Evolutionary conservation across 371 early-diverging fungal genomes (phyloP).

Genomic region (Parasitella parasitica): DNA sequence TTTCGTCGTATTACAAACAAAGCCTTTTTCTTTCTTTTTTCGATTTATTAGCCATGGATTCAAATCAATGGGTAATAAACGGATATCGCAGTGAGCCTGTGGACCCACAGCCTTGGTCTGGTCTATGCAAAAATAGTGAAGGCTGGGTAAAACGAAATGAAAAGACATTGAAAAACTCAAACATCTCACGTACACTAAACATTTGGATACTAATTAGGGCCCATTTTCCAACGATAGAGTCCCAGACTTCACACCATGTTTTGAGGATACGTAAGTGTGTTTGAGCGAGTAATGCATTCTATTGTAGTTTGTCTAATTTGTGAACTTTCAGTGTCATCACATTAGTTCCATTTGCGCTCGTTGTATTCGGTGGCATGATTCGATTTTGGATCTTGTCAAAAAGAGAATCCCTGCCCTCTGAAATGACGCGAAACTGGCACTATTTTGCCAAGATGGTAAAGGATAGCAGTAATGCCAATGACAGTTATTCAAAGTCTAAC

Average conservation of each 20-base stretch:
- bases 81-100: not conserved
- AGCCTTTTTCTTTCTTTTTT: not conserved
- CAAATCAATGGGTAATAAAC: conserved; percentile 16
- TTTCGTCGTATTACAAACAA: not conserved
- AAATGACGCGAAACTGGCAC: conserved; percentile 48
- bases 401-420: conserved; percentile 33
- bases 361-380: conserved; percentile 50
- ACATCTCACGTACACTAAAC: not conserved
- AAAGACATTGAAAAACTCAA: not conserved
- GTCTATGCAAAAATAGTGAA: conserved; percentile 37
- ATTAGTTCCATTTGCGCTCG: conserved; percentile 45
- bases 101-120: not conserved
- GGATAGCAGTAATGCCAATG: not conserved
- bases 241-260: conserved; percentile 77
- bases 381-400: conserved; percentile 48
- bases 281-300: not conserved
- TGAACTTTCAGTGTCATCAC: conserved; percentile 31
- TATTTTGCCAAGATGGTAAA: conserved; percentile 59
- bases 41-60: conserved; percentile 6
- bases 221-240: conserved; percentile 58
- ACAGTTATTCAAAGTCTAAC: not conserved
- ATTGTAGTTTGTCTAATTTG: not conserved
- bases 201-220: conserved; percentile 44
- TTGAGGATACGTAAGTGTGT: conserved; percentile 62
- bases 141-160: conserved; percentile 37